Evolutionary conservation across 805 yeast genomes (phyloP).

Genomic region (Huiozyma naganishii): DNA sequence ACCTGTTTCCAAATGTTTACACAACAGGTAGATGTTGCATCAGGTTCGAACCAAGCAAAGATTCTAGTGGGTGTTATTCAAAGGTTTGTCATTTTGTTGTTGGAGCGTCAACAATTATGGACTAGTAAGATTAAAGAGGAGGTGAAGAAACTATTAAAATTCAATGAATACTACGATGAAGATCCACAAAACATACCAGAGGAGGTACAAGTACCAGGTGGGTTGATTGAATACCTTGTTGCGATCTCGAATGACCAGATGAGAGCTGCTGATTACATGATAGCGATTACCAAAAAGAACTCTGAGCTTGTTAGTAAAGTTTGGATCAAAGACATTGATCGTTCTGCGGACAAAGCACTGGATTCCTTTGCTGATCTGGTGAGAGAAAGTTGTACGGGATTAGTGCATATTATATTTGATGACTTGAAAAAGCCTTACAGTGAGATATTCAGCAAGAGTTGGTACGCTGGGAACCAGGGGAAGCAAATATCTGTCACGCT

Average conservation of each 20-base stretch:
- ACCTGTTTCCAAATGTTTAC: conserved; percentile 72
- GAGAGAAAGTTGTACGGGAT: conserved; percentile 45
- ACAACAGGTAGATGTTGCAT: conserved; percentile 85
- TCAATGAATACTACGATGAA: conserved; percentile 23
- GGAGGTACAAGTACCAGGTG: conserved; percentile 48
- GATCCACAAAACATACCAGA: conserved; percentile 29
- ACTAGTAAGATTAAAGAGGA: conserved; percentile 43
- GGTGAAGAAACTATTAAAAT: conserved; percentile 30
- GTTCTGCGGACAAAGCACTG: conserved; percentile 49
- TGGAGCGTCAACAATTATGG: conserved; percentile 56
- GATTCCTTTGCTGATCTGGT: conserved; percentile 75
- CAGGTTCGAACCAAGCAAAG: conserved; percentile 71
- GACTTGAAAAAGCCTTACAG: conserved; percentile 57
- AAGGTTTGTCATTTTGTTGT: conserved; percentile 52
- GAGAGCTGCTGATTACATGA: conserved; percentile 57
- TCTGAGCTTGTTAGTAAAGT: conserved; percentile 50
- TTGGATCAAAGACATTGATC: conserved; percentile 49
- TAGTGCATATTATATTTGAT: conserved; percentile 53
- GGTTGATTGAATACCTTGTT: conserved; percentile 66
- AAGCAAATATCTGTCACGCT: conserved; percentile 60
- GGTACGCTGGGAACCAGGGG: conserved; percentile 55
- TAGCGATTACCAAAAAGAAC: conserved; percentile 56
- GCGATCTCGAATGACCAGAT: conserved; percentile 82
- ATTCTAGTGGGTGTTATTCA: conserved; percentile 70
- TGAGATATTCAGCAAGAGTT: conserved; percentile 51